A percentile compares a stretch with the other conserved stretches of the same genome.
phyloP scores from a whole-genome alignment of 768 basidiomycete genomes.

The Calocybe indica region DNA sequence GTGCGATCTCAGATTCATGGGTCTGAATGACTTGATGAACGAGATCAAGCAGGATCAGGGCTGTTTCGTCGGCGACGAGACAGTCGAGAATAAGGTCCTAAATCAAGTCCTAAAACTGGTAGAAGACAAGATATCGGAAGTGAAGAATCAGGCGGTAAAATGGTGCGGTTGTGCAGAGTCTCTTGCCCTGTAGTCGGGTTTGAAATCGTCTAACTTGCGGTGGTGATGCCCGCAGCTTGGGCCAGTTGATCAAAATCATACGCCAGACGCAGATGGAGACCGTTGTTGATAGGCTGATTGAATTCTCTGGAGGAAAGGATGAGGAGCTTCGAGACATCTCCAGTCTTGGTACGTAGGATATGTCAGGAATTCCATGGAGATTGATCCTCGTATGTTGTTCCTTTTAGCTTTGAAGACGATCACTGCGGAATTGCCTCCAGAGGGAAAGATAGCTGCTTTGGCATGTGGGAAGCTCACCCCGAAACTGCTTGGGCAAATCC shows the following conservation, averaged over 20 bases:
- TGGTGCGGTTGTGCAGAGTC: constrained; percentile 46
- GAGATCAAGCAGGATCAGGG: constrained; percentile 78
- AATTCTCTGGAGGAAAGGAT: constrained; percentile 79
- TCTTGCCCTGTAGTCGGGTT: background rate
- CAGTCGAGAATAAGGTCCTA: constrained; percentile 78
- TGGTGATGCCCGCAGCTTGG: constrained; percentile 48
- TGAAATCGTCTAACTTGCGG: constrained; percentile 5
- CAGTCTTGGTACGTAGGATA: constrained; percentile 61
- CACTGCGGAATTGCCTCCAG: constrained; percentile 81
- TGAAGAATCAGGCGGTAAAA: constrained; percentile 96
- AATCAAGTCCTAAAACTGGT: constrained; percentile 81
- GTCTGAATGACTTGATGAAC: constrained; percentile 87
- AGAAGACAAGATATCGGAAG: constrained; percentile 95
- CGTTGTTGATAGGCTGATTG: constrained; percentile 86
- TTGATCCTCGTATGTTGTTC: background rate
- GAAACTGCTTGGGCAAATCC: constrained; percentile 73
- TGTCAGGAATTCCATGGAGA: background rate
- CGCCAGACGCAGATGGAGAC: constrained; percentile 76
- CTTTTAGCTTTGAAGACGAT: constrained; percentile 86
- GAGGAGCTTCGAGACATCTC: constrained; percentile 95
- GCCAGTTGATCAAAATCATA: constrained; percentile 86
- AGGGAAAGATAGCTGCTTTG: constrained; percentile 70
- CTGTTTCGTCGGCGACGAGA: constrained; percentile 80
- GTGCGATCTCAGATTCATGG: constrained; percentile 78
- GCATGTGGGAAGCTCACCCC: constrained; percentile 83